A percentile compares a stretch with the other conserved stretches of the same genome.
phyloP scores from a whole-genome alignment of 2,329 filamentous ascomycete genomes.

The Aspergillus felis region DNA sequence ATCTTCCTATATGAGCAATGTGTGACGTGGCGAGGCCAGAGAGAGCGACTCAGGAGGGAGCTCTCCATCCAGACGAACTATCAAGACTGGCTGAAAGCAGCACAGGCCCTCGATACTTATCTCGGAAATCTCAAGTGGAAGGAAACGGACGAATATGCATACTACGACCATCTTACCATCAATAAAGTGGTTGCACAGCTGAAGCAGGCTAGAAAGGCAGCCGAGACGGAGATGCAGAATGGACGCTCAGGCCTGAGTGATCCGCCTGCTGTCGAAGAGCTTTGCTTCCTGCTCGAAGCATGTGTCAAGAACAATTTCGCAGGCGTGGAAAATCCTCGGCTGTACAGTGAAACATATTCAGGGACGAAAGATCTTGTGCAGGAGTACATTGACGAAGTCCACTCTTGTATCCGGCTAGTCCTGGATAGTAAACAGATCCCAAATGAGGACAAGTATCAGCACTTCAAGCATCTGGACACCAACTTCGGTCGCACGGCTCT shows the following conservation, averaged over 20 bases:
- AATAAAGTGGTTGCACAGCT: constrained; percentile 73
- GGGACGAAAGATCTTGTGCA: constrained; percentile 96
- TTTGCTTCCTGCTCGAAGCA: constrained; percentile 74
- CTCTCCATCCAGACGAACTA: constrained; percentile 73
- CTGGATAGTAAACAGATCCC: constrained; percentile 63
- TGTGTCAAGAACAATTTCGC: constrained; percentile 98
- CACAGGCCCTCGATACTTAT: constrained; percentile 73
- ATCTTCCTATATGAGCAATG: constrained; percentile 91
- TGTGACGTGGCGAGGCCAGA: constrained; percentile 79
- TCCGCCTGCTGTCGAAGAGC: constrained; percentile 63
- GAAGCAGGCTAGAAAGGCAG: constrained; percentile 40
- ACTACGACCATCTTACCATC: constrained; percentile 88
- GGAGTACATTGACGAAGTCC: constrained; percentile 73
- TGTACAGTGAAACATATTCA: constrained; percentile 98
- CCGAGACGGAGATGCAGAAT: constrained; percentile 34
- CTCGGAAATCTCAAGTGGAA: constrained; percentile 64
- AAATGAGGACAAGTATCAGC: constrained; percentile 67
- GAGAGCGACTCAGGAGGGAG: constrained; percentile 66
- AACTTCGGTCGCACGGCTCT: constrained; percentile 92
- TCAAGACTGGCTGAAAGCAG: constrained; percentile 75
- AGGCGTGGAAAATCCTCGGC: constrained; percentile 83
- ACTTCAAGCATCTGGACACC: constrained; percentile 84
- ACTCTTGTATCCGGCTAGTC: constrained; percentile 61
- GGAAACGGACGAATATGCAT: constrained; percentile 55
- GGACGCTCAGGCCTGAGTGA: constrained; percentile 21